Evolutionary conservation across 148 eudicot species (phyloP), one percentile per base, ranked within the genome.

Genomic region (Chenopodium quinoa): DNA sequence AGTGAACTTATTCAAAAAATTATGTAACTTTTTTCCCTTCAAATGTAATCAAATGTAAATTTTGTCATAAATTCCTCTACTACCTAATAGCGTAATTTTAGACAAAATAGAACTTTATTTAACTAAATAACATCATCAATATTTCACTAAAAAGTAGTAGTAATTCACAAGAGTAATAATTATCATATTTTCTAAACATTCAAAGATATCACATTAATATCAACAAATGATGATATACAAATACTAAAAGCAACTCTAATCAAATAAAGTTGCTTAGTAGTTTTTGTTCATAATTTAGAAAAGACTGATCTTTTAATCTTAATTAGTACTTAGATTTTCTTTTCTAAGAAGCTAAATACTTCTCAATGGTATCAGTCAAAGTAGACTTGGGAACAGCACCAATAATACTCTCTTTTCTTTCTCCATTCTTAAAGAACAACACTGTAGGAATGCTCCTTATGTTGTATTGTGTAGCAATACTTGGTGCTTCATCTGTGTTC

Each of bases 341-440:
- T 22, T 23, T 46, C 75, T 67, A 87, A 77, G 64, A 70, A 69
- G 78, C 50, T 86, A 91, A 79, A 63, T 88, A 92, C 77, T 92
- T 92, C 34, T 92, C 92, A 68, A 92, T 87, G 37, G 85, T 81
- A 63, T 84, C 82, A 46, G 85, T 34, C 76, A 92, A 89, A 4
- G 93, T 88, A 44, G 89, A 76, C 82, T 88, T 92, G 9, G 93
- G 91, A 22, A 92, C 97, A 4, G 90, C 97, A 71, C 97, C 97
- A 62, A 91, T 83, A 34, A 92, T 83, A 80, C 88, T 86, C 71
- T 91, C 93, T 82, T 86, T 87, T 23, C 84, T 85, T 85, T 92
- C 97, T 1, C 97, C 97, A 48, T 90, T 80, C 82, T 91, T 91
- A 87, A 87, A 92, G 81, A 92, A 86, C 32, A 92, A 27, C 46